Base-by-base conservation (phyloP, 129 eudicot genomes). In the Lonicera japonica region DNA sequence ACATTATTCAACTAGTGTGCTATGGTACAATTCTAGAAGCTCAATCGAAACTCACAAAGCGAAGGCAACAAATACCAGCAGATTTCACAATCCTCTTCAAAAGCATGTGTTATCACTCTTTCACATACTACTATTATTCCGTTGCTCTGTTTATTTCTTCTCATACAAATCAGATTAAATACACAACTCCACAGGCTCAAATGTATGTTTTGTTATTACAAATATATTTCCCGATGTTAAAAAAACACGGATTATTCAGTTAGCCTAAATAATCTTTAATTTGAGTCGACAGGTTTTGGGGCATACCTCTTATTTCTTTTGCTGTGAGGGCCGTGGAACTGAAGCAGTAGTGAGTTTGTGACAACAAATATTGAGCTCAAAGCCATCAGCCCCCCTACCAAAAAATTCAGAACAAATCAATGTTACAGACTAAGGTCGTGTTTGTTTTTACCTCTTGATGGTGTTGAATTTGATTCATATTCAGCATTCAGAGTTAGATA, bases 301-400 rank as follows among this genome's bases (percentile, higher is more conserved):
- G 74, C 21, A 25, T 63, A 18, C 39, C 65, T 68, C 66, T 51
- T 72, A 50, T 75, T 78, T 58, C 4, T 56, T 69, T 74, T 77
- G 54, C 58, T 63, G 50, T 58, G 86, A 73, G 81, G 60, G 57
- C 82, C 79, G 25, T 90, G 95, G 57, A 90, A 77, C 73, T 86
- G 97, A 53, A 90, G 74, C 56, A 86, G 94, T 56, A 90, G 87
- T 4, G 97, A 90, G 77, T 90, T 90, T 73, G 82, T 79, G 70
- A 90, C 95, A 11, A 90, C 97, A 72, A 86, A 90, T 38, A 90
- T 84, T 18, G 97, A 90, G 80, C 97, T 90, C 78, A 86, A 60
- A 25, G 97, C 97, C 97, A 90, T 90, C 66, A 90, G 70, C 40
- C 97, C 97, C 17, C 97, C 97, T 90, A 77, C 25, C 46, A 54